These are phyloP conservation scores for Staphylotrichum longicolle DNA, from an alignment of 495 filamentous ascomycete genomes.

Conservation along the genomic window DNA sequence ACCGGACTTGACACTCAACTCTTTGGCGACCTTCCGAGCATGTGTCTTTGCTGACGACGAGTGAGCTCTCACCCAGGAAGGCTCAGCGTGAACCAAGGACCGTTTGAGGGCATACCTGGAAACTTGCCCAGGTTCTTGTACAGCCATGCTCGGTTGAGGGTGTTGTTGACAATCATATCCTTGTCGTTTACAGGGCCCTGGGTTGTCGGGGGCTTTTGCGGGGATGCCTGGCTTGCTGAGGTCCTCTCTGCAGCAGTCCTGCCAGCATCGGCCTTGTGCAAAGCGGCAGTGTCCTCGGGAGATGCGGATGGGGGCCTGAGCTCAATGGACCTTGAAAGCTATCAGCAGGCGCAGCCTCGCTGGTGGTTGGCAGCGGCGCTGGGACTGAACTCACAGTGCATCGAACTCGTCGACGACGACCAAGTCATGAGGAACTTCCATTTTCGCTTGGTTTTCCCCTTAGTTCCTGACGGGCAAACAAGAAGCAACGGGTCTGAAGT, in stretches of 20 bases:
- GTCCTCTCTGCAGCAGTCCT: no score
- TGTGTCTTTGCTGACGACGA: constrained; percentile 68
- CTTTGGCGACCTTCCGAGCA: constrained; percentile 66
- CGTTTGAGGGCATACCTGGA: constrained; percentile 25
- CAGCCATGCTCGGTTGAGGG: constrained; percentile 19
- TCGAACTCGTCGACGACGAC: constrained; percentile 49
- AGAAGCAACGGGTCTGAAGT: no score
- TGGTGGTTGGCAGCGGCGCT: no score
- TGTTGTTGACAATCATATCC: constrained; percentile 6
- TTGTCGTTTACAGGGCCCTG: not conserved
- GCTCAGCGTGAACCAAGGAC: not conserved
- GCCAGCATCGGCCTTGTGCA: no score
- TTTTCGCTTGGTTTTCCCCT: not conserved
- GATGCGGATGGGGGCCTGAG: no score
- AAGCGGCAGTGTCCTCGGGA: no score
- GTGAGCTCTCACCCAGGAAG: not conserved
- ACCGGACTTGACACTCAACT: constrained; percentile 60
- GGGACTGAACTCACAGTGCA: constrained; percentile 37
- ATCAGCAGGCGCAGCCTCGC: not conserved
- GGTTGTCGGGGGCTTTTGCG: not conserved
- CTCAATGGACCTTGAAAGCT: constrained; percentile 14
- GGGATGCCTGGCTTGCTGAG: no score
- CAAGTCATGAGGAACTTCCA: constrained; percentile 35
- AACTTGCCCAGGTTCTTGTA: constrained; percentile 29
- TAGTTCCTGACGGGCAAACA: no score